Conservation (phyloP, 495 filamentous ascomycete species). For the Aspergillus hancockii region DNA sequence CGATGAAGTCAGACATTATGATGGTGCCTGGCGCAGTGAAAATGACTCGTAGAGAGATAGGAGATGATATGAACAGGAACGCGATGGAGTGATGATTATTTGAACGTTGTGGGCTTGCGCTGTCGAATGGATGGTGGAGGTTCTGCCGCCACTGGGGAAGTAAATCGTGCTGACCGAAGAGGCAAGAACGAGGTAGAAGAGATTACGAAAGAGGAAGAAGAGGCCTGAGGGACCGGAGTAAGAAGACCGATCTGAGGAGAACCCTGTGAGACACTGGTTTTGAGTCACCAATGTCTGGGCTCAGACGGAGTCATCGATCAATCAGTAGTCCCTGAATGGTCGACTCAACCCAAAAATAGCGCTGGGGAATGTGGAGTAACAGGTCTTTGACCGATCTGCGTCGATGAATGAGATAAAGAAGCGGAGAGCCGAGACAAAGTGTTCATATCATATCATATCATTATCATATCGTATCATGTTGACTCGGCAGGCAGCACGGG, state of each 20-base stretch:
- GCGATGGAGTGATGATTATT: neutral
- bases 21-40: neutral
- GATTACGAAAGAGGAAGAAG: neutral
- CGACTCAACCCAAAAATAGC: slow-evolving; percentile 6
- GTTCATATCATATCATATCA: slow-evolving; percentile 3
- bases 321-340: slow-evolving; percentile 4
- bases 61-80: neutral
- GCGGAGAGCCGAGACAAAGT: neutral
- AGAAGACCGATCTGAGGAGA: neutral
- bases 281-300: slow-evolving; percentile 5
- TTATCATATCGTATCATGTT: neutral
- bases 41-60: slow-evolving; percentile 5
- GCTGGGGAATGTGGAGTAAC: slow-evolving; percentile 5
- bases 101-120: neutral
- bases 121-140: neutral
- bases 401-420: neutral
- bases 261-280: neutral
- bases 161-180: neutral
- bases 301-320: neutral
- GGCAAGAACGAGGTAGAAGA: slow-evolving; percentile 5
- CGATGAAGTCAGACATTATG: slow-evolving; percentile 20
- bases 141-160: neutral
- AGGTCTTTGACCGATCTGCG: neutral
- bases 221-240: neutral
- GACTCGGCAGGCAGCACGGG: slow-evolving; percentile 15